Base-by-base conservation (phyloP, 179 eudicot species). In the Corrigiola litoralis region DNA sequence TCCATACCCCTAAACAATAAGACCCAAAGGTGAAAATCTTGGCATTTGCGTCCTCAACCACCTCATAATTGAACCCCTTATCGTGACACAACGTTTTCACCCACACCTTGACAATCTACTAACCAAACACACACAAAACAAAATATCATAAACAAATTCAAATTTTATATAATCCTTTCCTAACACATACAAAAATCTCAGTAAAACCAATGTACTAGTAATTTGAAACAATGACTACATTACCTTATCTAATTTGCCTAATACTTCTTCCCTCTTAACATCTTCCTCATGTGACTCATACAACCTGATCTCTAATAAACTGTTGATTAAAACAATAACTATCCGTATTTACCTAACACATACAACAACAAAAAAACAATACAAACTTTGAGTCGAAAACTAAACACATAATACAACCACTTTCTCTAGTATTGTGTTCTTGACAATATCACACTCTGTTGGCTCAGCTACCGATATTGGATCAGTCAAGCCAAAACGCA, bases 21-120 rank as follows among this genome's bases (percentile, higher is more conserved):
- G 91, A 85, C 42, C 91, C 91, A 50, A 77, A 85, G 24, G 87
- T 85, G 80, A 85, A 85, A 44, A 85, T 85, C 74, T 83, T 85
- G 1, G 87, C 91, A 77, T 83, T 85, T 5, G 91, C 80, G 57
- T 77, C 86, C 2, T 83, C 82, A 28, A 83, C 82, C 29, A 83
- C 66, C 50, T 84, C 81, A 34, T 83, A 86, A 75, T 75, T 83
- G 34, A 67, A 77, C 16, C 87, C 85, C 45, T 77, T 83, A 14
- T 84, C 76, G 11, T 81, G 82, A 41, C 78, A 70, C 18, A 83
- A 67, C 53, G 72, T 76, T 27, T 71, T 82, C 65, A 79, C 83
- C 86, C 86, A 82, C 6, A 51, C 49, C 74, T 82, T 82, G 57
- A 79, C 83, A n/a, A n/a, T n/a, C n/a, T n/a, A n/a, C n/a, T n/a